Conservation (phyloP, 148 eudicot species). For the Talinum fruticosum region DNA sequence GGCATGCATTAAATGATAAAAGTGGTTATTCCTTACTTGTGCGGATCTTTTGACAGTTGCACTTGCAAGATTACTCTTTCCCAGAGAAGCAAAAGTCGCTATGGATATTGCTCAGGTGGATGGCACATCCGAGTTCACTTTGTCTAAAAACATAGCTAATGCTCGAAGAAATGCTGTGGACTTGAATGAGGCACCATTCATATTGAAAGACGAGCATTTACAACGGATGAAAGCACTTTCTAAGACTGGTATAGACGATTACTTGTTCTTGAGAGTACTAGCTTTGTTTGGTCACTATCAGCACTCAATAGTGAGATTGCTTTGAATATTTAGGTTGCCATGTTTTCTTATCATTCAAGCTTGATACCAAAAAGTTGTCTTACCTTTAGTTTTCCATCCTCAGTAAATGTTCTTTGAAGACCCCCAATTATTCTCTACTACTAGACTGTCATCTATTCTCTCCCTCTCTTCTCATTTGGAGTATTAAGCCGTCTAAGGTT, state of each 20-base stretch:
- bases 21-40: neutral
- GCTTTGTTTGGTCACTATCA: neutral
- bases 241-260: constrained; percentile 55
- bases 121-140: constrained; percentile 66
- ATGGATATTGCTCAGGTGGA: constrained; percentile 98
- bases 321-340: neutral
- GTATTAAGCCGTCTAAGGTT: too few species aligned
- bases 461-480: too few species aligned
- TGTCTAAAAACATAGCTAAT: constrained; percentile 45
- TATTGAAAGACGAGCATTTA: constrained; percentile 66
- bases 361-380: too few species aligned
- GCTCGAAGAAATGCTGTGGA: constrained; percentile 62
- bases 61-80: constrained; percentile 73
- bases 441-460: too few species aligned
- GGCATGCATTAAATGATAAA: neutral
- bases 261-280: neutral
- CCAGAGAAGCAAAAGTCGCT: constrained; percentile 88
- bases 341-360: neutral
- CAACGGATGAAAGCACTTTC: constrained; percentile 76
- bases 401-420: too few species aligned
- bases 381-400: too few species aligned
- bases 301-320: neutral
- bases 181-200: constrained; percentile 83
- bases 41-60: constrained; percentile 55
- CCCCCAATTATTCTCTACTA: too few species aligned